phyloP scores from a whole-genome alignment of 1,284 basidiomycete species.

The Sanguinoderma infundibulare region DNA sequence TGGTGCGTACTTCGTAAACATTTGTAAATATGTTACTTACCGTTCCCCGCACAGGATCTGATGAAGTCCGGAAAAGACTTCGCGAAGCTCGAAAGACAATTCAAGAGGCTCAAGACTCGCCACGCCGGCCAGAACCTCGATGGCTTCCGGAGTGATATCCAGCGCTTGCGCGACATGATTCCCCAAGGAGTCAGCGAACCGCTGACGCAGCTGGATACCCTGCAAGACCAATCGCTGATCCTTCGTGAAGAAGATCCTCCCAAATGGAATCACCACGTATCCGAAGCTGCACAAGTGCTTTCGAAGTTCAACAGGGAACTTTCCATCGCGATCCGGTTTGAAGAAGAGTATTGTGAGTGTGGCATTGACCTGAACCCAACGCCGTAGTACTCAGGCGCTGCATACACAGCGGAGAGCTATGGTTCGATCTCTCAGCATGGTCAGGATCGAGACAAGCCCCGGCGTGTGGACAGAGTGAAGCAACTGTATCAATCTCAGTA shows the following conservation, averaged over 20 bases:
- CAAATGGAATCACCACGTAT: slow-evolving; percentile 11
- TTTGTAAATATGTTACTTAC: not conserved
- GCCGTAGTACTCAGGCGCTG: not conserved
- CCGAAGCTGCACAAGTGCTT: slow-evolving; percentile 18
- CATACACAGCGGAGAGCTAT: not conserved
- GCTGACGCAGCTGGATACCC: not conserved
- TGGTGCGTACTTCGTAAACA: slow-evolving; percentile 6
- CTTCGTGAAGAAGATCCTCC: slow-evolving; percentile 12
- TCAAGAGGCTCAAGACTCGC: slow-evolving; percentile 1
- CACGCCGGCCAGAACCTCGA: not conserved
- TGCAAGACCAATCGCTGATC: slow-evolving; percentile 20
- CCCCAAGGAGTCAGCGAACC: slow-evolving; percentile 3
- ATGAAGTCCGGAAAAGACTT: slow-evolving; percentile 27
- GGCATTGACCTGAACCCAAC: not conserved
- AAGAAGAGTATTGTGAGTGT: slow-evolving; percentile 8
- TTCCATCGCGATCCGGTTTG: slow-evolving; percentile 11
- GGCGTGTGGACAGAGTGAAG: slow-evolving; percentile 17
- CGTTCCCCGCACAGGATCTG: slow-evolving; percentile 16
- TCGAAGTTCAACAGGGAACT: slow-evolving; percentile 19
- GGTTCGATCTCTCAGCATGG: not conserved
- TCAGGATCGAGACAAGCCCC: slow-evolving; percentile 1
- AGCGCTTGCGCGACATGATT: slow-evolving; percentile 22
- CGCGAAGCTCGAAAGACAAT: slow-evolving; percentile 9
- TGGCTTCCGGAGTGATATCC: slow-evolving; percentile 14
- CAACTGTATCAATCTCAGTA: slow-evolving; percentile 17